phyloP scores from a whole-genome alignment of 768 basidiomycete species.

The Scleroderma citrinum region DNA sequence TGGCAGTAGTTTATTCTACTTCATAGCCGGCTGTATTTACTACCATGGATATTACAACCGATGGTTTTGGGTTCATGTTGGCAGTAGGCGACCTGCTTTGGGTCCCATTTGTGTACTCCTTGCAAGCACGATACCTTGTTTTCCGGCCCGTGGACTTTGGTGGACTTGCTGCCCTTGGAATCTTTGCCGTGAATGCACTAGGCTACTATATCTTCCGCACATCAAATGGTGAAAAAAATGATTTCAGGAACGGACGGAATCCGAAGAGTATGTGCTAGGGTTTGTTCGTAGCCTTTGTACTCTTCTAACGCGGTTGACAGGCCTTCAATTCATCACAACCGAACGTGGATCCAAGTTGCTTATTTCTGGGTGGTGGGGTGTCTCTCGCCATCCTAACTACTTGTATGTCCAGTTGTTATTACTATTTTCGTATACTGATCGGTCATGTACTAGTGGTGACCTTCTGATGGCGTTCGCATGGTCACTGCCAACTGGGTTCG shows the following conservation, averaged over 20 bases:
- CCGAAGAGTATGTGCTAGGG: constrained; percentile 68
- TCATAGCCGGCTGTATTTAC: constrained; percentile 79
- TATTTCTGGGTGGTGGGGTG: constrained; percentile 97
- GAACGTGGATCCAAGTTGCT: constrained; percentile 84
- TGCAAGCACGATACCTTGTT: constrained; percentile 94
- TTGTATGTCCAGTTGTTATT: constrained; percentile 39
- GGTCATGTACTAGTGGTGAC: constrained; percentile 52
- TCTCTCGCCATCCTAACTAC: constrained; percentile 90
- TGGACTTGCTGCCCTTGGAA: constrained; percentile 40
- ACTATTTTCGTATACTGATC: neutral
- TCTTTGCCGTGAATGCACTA: constrained; percentile 57
- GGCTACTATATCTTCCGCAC: constrained; percentile 91
- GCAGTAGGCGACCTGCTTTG: constrained; percentile 86
- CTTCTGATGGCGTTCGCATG: constrained; percentile 87
- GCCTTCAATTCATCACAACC: constrained; percentile 74
- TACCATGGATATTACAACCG: constrained; percentile 96
- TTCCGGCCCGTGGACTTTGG: constrained; percentile 82
- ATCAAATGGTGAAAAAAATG: constrained; percentile 91
- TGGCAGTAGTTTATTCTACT: neutral
- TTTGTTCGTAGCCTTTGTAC: neutral
- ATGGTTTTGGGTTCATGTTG: constrained; percentile 99
- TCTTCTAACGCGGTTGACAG: constrained; percentile 35
- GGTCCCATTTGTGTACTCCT: constrained; percentile 92
- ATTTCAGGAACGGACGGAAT: constrained; percentile 90
- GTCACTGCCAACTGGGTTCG: constrained; percentile 89